These are phyloP conservation scores for Seminavis robusta DNA, from an alignment of 108 stramenopile genomes.

Conservation along the genomic window DNA sequence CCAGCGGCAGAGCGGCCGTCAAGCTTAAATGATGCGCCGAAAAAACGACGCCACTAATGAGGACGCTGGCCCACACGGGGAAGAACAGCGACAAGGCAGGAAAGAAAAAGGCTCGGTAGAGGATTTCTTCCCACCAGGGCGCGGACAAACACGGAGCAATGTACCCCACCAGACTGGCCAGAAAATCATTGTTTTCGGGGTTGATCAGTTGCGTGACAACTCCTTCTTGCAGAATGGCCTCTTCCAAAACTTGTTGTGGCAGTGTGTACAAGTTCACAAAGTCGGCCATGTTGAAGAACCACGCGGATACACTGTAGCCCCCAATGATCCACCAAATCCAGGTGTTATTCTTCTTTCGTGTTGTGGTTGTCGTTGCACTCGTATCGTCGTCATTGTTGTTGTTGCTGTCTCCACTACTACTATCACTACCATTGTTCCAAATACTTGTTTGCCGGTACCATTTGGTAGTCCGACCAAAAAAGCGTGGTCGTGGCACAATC, in stretches of 20 bases:
- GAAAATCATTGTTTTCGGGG: conserved; percentile 85
- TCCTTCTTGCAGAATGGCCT: conserved; percentile 65
- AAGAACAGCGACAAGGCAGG: conserved; percentile 52
- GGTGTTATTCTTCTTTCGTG: conserved; percentile 4
- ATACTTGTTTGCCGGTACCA: too few relatives aligned
- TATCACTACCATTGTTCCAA: not conserved
- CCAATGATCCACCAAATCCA: conserved; percentile 95
- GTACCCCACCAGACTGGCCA: conserved; percentile 80
- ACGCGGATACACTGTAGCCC: conserved; percentile 86
- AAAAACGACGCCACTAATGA: conserved; percentile 79
- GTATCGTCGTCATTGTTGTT: not conserved
- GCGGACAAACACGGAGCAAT: conserved; percentile 92
- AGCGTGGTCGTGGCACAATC: conserved; percentile 56
- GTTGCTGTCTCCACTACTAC: conserved; percentile 13
- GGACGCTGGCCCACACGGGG: conserved; percentile 31
- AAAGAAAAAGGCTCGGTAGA: conserved; percentile 88
- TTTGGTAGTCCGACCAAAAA: conserved; percentile 49
- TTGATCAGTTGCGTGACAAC: conserved; percentile 85
- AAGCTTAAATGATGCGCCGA: conserved; percentile 82
- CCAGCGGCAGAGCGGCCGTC: conserved; percentile 81
- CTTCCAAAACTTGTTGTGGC: conserved; percentile 58
- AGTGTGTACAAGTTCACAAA: conserved; percentile 83
- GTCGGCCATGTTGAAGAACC: conserved; percentile 90
- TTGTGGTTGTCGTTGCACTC: not conserved
- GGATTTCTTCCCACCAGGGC: conserved; percentile 92